A percentile compares a stretch with the other conserved stretches of the same genome.
Evolutionary conservation across 2,329 filamentous ascomycete species (phyloP).

Genomic region (Colletotrichum aenigma): DNA sequence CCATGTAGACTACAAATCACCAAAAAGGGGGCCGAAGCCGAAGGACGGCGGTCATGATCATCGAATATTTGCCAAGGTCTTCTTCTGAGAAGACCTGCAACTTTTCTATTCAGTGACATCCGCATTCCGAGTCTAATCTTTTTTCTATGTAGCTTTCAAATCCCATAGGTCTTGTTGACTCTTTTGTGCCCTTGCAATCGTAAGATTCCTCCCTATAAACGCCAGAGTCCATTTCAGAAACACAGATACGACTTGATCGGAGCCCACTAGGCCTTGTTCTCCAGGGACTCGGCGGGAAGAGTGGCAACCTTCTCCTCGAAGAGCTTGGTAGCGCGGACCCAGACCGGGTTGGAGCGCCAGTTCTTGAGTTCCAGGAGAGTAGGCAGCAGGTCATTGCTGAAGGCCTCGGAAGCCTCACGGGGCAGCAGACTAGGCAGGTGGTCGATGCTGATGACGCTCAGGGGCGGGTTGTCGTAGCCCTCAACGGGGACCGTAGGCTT

Average conservation of each 20-base stretch:
- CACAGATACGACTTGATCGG: slow-evolving; percentile 11
- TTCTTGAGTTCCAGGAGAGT: slow-evolving; percentile 80
- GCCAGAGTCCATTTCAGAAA: slow-evolving; percentile 7
- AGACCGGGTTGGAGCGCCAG: slow-evolving; percentile 75
- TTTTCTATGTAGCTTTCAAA: neutral
- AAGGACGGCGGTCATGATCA: neutral
- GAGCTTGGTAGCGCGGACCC: slow-evolving; percentile 82
- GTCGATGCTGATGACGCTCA: slow-evolving; percentile 88
- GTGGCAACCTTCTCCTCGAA: slow-evolving; percentile 79
- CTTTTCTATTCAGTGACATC: neutral
- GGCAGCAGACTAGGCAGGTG: slow-evolving; percentile 85
- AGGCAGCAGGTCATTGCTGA: slow-evolving; percentile 78
- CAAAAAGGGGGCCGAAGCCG: neutral
- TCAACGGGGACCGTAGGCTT: slow-evolving; percentile 83
- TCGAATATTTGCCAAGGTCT: neutral
- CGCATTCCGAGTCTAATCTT: neutral
- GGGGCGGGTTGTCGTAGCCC: slow-evolving; percentile 58
- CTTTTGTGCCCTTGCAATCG: neutral
- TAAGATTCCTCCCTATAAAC: neutral
- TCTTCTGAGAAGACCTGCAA: neutral
- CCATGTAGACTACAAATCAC: slow-evolving; percentile 10
- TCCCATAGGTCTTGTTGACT: neutral
- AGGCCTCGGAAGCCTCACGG: slow-evolving; percentile 85
- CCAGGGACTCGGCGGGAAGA: slow-evolving; percentile 53
- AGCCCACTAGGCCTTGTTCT: slow-evolving; percentile 17